Conservation (phyloP, 2,329 filamentous ascomycete genomes). For the Beauveria sp. region DNA sequence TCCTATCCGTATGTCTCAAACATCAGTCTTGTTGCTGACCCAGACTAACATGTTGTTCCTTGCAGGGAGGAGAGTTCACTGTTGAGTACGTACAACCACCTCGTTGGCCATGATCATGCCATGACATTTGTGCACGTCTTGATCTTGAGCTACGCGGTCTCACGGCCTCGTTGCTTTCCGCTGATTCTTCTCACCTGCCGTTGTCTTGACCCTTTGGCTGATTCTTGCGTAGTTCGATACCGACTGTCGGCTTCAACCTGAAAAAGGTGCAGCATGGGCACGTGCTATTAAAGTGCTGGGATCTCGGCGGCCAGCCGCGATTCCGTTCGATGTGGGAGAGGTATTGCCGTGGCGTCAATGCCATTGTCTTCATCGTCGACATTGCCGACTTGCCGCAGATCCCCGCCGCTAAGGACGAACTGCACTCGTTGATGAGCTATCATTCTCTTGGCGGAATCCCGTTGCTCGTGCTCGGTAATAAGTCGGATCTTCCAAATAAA, state of each 20-base stretch:
- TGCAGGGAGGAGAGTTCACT: slow-evolving; percentile 92
- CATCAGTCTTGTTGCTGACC: slow-evolving; percentile 6
- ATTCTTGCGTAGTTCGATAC: slow-evolving; percentile 69
- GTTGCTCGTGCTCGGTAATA: slow-evolving; percentile 90
- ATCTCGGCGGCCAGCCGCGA: slow-evolving; percentile 90
- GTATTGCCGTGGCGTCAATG: slow-evolving; percentile 95
- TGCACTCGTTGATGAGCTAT: slow-evolving; percentile 82
- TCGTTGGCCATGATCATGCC: neutral
- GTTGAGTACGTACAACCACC: slow-evolving; percentile 71
- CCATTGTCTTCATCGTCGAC: slow-evolving; percentile 97
- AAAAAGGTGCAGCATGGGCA: slow-evolving; percentile 96
- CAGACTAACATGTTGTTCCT: slow-evolving; percentile 14
- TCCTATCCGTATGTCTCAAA: slow-evolving; percentile 72
- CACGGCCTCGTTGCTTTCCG: neutral
- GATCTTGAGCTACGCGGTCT: neutral
- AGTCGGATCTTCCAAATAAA: slow-evolving; percentile 88
- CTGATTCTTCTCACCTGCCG: neutral
- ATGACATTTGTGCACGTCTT: neutral
- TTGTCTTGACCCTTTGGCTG: slow-evolving; percentile 26
- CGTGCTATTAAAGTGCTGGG: slow-evolving; percentile 98
- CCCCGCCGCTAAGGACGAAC: slow-evolving; percentile 80
- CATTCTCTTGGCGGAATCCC: slow-evolving; percentile 82
- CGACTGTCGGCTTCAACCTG: slow-evolving; percentile 98
- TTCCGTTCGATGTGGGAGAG: slow-evolving; percentile 99
- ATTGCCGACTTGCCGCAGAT: slow-evolving; percentile 78